Evolutionary conservation across 2,329 filamentous ascomycete species (phyloP), one percentile per base, ranked within the genome.

Genomic region (Metarhizium brunneum): DNA sequence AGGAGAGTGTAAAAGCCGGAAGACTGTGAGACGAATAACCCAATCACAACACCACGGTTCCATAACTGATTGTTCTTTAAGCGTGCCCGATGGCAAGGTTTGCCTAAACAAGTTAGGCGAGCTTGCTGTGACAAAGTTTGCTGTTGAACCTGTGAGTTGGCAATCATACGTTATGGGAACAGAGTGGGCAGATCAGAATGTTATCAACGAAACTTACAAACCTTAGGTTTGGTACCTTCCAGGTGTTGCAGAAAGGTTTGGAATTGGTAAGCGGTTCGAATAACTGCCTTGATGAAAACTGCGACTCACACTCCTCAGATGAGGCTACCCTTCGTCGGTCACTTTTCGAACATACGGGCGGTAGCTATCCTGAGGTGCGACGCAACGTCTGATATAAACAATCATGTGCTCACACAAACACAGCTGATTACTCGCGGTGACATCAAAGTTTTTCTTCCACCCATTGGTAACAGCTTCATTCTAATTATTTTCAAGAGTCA

Each of bases 371-470:
- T 2, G 94, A 99, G 72, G 80, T 80, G 66, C 58, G 59, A 14
- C 14, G 18, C n/a, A 10, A 32, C 47, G 30, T 4, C 35, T 20
- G 10, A 4, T 48, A 8, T 45, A 45, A 35, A 45, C 13, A 35
- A 53, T 40, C 13, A 30, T 4, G 32, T 35, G 25, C 47, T 47
- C 16, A 53, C 35, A 16, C 35, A 16, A 1, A 10, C 8, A 30
- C 38, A 83, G 77, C 79, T 97, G 59, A 96, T 99, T 68, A 99
- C 94, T 16, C 84, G 94, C 56, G 85, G 85, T 48, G 94, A 97
- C 67, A 92, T 97, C 73, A 97, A 99, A 73, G 76, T 96, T 48
- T 99, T 97, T 74, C 75, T 97, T 48, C 94, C 94, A 36, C 94
- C 94, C 4, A 97, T 99, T 68, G 94, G 81, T 82, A 71, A 61